phyloP scores from a whole-genome alignment of 75 land plant species.

The Gnetum montanum region DNA sequence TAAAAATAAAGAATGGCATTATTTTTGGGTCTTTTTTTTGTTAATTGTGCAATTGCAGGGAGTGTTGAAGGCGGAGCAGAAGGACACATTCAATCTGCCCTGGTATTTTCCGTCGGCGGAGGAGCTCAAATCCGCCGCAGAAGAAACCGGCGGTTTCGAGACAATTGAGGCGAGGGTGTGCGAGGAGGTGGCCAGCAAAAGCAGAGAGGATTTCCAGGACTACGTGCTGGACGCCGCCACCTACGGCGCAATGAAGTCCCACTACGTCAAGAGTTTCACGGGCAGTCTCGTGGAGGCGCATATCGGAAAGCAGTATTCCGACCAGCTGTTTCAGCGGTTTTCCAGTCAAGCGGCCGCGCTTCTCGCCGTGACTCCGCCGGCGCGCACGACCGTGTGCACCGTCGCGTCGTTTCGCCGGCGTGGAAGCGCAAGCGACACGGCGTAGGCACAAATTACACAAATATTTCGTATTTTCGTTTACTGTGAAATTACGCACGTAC shows the following conservation, averaged over 20 bases:
- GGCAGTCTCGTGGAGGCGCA: conserved; percentile 7
- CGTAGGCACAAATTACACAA: no score
- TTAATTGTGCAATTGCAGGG: conserved; percentile 4
- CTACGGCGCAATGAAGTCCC: neutral
- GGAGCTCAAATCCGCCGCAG: conserved; percentile 5
- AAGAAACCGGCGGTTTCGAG: neutral
- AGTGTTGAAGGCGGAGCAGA: neutral
- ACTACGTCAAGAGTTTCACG: neutral
- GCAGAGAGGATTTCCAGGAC: neutral
- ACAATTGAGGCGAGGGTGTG: neutral
- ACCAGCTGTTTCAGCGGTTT: conserved; percentile 1
- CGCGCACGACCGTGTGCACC: conserved; percentile 1
- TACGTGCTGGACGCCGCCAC: neutral
- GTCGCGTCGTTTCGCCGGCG: conserved; percentile 3
- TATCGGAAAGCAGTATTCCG: conserved; percentile 7
- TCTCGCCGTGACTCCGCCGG: neutral
- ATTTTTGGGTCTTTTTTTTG: neutral
- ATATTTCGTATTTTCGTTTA: no score
- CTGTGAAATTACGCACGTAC: no score
- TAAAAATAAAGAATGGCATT: no score
- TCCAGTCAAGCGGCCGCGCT: neutral
- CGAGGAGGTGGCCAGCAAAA: conserved; percentile 2
- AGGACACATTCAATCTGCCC: conserved; percentile 10
- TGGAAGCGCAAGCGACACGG: no score
- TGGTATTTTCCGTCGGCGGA: conserved; percentile 6